These are phyloP conservation scores for Suhomyces sp. DNA, from an alignment of 805 yeast species.

Conservation along the genomic window DNA sequence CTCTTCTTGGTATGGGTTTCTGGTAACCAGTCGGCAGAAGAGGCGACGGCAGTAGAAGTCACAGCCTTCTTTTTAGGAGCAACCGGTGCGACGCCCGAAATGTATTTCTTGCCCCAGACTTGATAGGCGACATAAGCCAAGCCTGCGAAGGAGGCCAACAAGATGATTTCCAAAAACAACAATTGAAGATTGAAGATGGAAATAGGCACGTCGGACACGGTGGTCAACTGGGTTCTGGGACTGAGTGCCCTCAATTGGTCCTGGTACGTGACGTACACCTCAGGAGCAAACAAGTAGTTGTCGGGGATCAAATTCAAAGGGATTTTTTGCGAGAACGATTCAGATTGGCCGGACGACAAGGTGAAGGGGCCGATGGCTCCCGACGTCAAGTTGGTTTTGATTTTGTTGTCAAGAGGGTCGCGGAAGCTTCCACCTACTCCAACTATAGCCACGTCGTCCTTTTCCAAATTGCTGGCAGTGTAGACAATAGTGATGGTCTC, in stretches of 20 bases:
- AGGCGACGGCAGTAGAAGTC: constrained; percentile 4
- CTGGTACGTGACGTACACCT: constrained; percentile 49
- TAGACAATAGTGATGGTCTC: constrained; percentile 53
- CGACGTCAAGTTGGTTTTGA: constrained; percentile 60
- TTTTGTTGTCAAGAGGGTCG: constrained; percentile 50
- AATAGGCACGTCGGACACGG: constrained; percentile 61
- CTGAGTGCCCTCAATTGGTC: constrained; percentile 53
- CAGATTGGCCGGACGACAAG: constrained; percentile 48
- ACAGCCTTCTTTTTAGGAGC: constrained; percentile 25
- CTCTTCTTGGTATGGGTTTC: constrained; percentile 10
- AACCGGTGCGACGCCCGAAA: constrained; percentile 36
- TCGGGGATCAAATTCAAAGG: constrained; percentile 57
- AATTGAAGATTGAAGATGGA: constrained; percentile 74
- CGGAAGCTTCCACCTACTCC: constrained; percentile 70
- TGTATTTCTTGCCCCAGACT: constrained; percentile 45
- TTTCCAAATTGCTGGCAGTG: constrained; percentile 53
- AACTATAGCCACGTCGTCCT: constrained; percentile 47
- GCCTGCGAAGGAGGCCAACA: constrained; percentile 25
- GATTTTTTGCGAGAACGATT: constrained; percentile 55
- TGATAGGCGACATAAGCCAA: constrained; percentile 41
- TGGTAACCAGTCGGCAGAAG: constrained; percentile 11
- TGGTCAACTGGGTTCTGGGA: constrained; percentile 54
- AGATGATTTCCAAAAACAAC: constrained; percentile 55
- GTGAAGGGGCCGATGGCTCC: constrained; percentile 59
- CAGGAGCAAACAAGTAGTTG: constrained; percentile 58